Evolutionary conservation across 768 basidiomycete genomes (phyloP).

Genomic region (Coprinopsis strossmayeri): DNA sequence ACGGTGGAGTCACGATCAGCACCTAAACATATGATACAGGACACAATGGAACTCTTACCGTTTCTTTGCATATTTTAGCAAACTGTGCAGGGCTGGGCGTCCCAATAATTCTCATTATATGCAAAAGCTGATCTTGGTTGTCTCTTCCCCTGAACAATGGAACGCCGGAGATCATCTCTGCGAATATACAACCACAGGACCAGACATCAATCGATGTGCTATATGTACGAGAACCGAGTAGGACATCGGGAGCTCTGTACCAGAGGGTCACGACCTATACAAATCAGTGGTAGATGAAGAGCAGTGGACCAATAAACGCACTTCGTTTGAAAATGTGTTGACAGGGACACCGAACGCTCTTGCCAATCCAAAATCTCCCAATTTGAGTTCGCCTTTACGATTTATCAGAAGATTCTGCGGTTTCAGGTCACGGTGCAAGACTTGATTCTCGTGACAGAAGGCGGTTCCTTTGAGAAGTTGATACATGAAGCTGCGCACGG

Average conservation of each 20-base stretch:
- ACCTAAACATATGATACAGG: too few species aligned
- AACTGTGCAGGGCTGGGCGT: slow-evolving; percentile 88
- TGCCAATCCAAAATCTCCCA: slow-evolving; percentile 97
- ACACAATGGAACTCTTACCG: slow-evolving; percentile 43
- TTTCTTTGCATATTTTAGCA: slow-evolving; percentile 84
- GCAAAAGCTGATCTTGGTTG: slow-evolving; percentile 95
- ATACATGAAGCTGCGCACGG: slow-evolving; percentile 96
- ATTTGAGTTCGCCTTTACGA: slow-evolving; percentile 91
- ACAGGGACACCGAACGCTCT: slow-evolving; percentile 98
- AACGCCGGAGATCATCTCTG: slow-evolving; percentile 98
- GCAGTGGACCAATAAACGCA: slow-evolving; percentile 15
- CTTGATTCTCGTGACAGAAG: slow-evolving; percentile 98
- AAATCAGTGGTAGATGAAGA: slow-evolving; percentile 2
- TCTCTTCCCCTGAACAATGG: slow-evolving; percentile 96
- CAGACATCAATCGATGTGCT: slow-evolving; percentile 98
- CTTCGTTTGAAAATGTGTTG: slow-evolving; percentile 98
- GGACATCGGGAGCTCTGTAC: slow-evolving; percentile 98
- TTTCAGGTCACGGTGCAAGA: slow-evolving; percentile 95
- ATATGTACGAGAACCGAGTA: slow-evolving; percentile 94
- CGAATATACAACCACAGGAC: slow-evolving; percentile 99
- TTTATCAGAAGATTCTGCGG: slow-evolving; percentile 98
- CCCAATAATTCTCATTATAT: slow-evolving; percentile 96
- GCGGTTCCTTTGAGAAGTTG: slow-evolving; percentile 96
- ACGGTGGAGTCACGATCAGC: too few species aligned
- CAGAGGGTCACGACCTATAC: slow-evolving; percentile 90